A percentile compares a stretch with the other conserved stretches of the same genome.
phyloP scores from a whole-genome alignment of 2,329 filamentous ascomycete genomes.

The Fusarium coffeatum region DNA sequence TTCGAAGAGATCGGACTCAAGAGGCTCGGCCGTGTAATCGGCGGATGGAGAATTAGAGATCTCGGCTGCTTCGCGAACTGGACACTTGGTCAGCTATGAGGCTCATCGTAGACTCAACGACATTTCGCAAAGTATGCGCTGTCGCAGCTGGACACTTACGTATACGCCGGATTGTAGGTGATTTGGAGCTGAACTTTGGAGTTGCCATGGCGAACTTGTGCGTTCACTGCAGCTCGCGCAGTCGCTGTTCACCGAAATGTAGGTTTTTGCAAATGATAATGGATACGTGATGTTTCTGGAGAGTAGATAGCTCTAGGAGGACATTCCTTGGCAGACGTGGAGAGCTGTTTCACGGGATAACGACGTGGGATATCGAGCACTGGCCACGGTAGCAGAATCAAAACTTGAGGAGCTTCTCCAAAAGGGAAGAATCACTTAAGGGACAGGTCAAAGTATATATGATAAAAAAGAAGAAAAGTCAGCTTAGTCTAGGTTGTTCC shows the following conservation, averaged over 20 bases:
- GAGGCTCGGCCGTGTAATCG: conserved; percentile 86
- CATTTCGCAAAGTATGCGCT: neutral
- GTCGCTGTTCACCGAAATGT: neutral
- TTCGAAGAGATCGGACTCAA: conserved; percentile 92
- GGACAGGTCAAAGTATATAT: neutral
- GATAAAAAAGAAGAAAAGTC: neutral
- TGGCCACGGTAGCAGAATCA: neutral
- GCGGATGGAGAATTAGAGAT: conserved; percentile 82
- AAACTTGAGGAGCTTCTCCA: neutral
- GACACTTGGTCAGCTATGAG: neutral
- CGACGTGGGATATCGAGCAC: neutral
- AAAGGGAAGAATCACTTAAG: neutral
- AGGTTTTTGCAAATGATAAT: neutral
- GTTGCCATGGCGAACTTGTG: conserved; percentile 51
- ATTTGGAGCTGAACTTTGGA: conserved; percentile 75
- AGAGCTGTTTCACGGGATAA: conserved; percentile 8
- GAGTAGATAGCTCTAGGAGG: conserved; percentile 6
- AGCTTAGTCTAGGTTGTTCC: conserved; percentile 20
- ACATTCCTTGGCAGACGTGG: conserved; percentile 21
- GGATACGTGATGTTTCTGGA: neutral
- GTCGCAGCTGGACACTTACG: conserved; percentile 61
- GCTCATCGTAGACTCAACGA: neutral
- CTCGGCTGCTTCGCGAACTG: conserved; percentile 89
- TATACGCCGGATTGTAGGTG: conserved; percentile 86
- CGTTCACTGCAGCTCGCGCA: neutral